phyloP scores from a whole-genome alignment of 306 rosid species.

The Ammopiptanthus mongolicus region DNA sequence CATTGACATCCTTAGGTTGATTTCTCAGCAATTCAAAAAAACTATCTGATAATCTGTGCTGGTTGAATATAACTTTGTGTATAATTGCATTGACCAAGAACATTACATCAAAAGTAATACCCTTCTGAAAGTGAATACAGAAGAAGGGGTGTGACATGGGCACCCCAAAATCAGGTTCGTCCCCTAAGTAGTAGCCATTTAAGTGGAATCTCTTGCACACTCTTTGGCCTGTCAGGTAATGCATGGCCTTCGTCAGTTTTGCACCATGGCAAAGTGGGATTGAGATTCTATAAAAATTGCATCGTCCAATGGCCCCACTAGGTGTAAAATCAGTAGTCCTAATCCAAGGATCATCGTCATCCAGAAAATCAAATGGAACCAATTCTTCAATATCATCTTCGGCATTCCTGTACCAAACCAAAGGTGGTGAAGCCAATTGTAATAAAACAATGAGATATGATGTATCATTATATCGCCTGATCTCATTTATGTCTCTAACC shows the following conservation, averaged over 20 bases:
- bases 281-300: conserved; percentile 58
- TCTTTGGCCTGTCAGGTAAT: conserved; percentile 46
- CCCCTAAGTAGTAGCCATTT: conserved; percentile 31
- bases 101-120: conserved; percentile 54
- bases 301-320: conserved; percentile 82
- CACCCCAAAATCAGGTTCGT: conserved; percentile 63
- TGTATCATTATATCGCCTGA: conserved; percentile 42
- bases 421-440: conserved; percentile 64
- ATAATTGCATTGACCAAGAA: conserved; percentile 65
- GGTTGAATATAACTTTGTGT: conserved; percentile 69
- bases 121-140: conserved; percentile 41
- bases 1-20: conserved; percentile 54
- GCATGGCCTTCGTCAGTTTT: conserved; percentile 53
- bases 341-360: conserved; percentile 95
- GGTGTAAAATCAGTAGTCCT: conserved; percentile 85
- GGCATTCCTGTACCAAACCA: conserved; percentile 75
- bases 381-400: conserved; percentile 65
- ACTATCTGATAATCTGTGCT: conserved; percentile 46
- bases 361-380: conserved; percentile 61
- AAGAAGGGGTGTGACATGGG: conserved; percentile 53
- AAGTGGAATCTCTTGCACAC: conserved; percentile 33
- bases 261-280: conserved; percentile 69
- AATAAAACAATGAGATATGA: conserved; percentile 46
- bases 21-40: conserved; percentile 57
- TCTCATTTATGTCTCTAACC: conserved; percentile 62